Percentiles rank a stretch among this genome's conserved stretches.
Evolutionary conservation across 1,284 basidiomycete genomes (phyloP).

Genomic region (Rhodotorula sp.): DNA sequence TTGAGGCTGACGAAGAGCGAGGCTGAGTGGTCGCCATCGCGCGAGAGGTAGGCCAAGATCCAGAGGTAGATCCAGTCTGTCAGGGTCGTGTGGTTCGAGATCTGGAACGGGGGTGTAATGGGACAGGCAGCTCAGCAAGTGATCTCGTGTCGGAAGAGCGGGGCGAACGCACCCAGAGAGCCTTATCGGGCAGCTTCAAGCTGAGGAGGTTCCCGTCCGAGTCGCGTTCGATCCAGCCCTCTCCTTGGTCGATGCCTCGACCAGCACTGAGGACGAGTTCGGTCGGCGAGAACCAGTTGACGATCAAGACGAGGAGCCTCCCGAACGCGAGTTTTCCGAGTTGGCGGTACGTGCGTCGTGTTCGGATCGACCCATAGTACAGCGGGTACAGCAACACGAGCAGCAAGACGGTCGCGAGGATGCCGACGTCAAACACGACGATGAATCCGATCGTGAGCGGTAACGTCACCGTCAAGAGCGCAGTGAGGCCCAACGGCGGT

Average conservation of each 20-base stretch:
- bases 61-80: conserved; percentile 40
- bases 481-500: not conserved
- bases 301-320: conserved; percentile 9
- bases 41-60: conserved; percentile 40
- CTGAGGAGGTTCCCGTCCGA: conserved; percentile 58
- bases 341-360: not conserved
- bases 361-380: not conserved
- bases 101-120: not conserved
- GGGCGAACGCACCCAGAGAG: conserved; percentile 55
- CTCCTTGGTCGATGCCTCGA: conserved; percentile 39
- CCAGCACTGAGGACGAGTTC: conserved; percentile 52
- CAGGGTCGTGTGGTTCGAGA: conserved; percentile 39
- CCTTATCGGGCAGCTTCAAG: conserved; percentile 71
- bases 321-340: conserved; percentile 31
- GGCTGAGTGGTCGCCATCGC: conserved; percentile 43
- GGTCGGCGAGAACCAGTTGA: conserved; percentile 21
- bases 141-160: not conserved
- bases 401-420: conserved; percentile 21
- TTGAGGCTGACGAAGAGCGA: conserved; percentile 86
- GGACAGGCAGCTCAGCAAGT: not conserved
- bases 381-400: conserved; percentile 26
- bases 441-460: conserved; percentile 7
- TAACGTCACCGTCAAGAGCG: not conserved
- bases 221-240: conserved; percentile 55
- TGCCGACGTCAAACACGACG: conserved; percentile 23